Evolutionary conservation across 2,329 filamentous ascomycete genomes (phyloP), one percentile per base, ranked within the genome.

Genomic region (Ophiognomonia clavigignenti-juglandacearum): DNA sequence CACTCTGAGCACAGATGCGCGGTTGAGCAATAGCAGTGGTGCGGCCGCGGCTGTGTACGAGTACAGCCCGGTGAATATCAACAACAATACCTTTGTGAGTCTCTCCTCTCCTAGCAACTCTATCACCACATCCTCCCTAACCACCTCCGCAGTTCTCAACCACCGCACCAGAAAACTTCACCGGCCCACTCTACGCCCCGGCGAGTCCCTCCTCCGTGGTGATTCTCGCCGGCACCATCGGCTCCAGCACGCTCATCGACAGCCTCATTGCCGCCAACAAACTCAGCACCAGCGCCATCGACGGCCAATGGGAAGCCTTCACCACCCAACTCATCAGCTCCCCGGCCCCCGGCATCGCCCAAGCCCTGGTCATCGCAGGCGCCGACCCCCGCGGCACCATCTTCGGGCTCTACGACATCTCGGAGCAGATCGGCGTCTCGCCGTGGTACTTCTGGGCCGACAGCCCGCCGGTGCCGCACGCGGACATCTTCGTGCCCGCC

Each of bases 381-480:
- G 83, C 78, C 57, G 83, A 88, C 59, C 63, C 70, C 3, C 71
- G 83, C 52, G 82, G 82, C 13, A 78, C 81, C 2, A 85, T 88
- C 45, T 88, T 77, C 56, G 85, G 85, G 10, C 67, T 86, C 18
- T 88, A 88, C 64, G 82, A 84, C 53, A 63, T 88, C 39, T 85
- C 80, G 19, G 83, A 87, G 63, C 83, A 88, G 60, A 86, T 88
- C 48, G 85, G 85, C 22, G 82, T 88, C 11, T 84, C 79, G 26
- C 83, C 82, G 35, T 85, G 81, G 80, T 77, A 85, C 63, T 85
- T 75, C 68, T 85, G 78, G 71, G 80, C 82, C 6, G 83, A 86
- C 58, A 77, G 82, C 1, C 72, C 79, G 1, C 58, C 73, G 1
- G 70, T 73, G 43, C 65, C 70, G 50, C 72, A 75, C 52, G 61